Evolutionary conservation across 2,329 filamentous ascomycete species (phyloP), one percentile per base, ranked within the genome.

Genomic region (Botrytis cinerea): DNA sequence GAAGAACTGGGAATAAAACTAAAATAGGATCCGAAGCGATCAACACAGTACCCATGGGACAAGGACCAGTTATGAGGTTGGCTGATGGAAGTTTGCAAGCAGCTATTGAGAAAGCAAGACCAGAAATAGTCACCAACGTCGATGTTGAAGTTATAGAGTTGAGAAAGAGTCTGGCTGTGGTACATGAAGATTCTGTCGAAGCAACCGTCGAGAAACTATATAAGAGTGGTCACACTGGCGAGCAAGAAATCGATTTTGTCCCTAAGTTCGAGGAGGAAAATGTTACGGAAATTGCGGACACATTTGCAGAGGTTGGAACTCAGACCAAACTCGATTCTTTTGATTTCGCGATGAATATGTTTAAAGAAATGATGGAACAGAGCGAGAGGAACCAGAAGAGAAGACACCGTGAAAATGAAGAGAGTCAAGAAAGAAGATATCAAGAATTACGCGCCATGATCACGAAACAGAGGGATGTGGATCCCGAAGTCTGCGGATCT

Each of bases 401-500:
- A 25, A 25, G 46, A 25, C 22, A 25, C 4, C 22, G 22, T 10
- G 4, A 51, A 6, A 51, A 40, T 9, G 35, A 61, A 38, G 59
- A 40, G 16, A 40, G 7, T 16, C 59, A 40, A 14, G 59, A 61
- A 25, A 40, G 59, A n/a, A 40, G 59, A 61, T 35, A 61, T 38
- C 20, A 25, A 5, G 32, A 38, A 7, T 38, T 61, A 25, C 38
- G 20, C 20, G 59, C 32, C 20, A 22, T 61, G 0, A 0, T 61
- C 22, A 25, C 22, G 10, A 40, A 40, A 61, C 5, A 0, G 4
- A n/a, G 28, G 6, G 35, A 38, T 6, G 10, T 2, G 22, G 59
- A 40, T 22, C 5, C 32, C 1, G 12, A 61, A 38, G 6, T 0
- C 0, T 20, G 1, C 7, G 20, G 0, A 40, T 40, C 9, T 4